Percentiles rank a stretch among this genome's conserved stretches.
Conservation (phyloP, 169 alveolate species). For the Cryptosporidium andersoni region DNA sequence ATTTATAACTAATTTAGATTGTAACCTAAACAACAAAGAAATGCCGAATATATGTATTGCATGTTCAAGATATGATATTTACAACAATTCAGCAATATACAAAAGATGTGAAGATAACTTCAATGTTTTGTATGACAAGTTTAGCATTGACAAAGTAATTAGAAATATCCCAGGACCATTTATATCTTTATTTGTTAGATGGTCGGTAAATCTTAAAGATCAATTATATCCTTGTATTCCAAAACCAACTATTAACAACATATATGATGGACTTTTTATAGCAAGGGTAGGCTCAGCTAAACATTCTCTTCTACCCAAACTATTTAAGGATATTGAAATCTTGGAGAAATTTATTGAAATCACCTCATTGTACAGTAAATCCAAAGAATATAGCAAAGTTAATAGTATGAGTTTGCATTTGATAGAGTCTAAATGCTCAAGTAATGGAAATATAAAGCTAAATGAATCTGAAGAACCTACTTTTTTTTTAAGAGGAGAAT, state of each 20-base stretch:
- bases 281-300: constrained; percentile 6
- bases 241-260: constrained; percentile 2
- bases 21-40: no score
- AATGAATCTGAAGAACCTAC: no score
- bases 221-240: constrained; percentile 18
- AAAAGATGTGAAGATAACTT: not conserved
- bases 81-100: not conserved
- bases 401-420: no score
- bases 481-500: not conserved
- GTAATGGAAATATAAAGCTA: no score
- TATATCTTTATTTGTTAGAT: constrained; percentile 25
- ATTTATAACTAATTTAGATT: not conserved
- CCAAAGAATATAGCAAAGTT: not conserved
- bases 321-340: constrained; percentile 5
- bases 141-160: not conserved
- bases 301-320: not conserved
- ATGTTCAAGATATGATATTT: constrained; percentile 43
- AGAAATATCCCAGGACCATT: constrained; percentile 25
- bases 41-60: not conserved
- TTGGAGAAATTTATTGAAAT: constrained; percentile 10
- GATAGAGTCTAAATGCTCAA: no score
- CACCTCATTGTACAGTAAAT: not conserved
- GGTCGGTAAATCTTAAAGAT: constrained; percentile 15
- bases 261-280: constrained; percentile 20
- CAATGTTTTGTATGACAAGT: not conserved